These are phyloP conservation scores for Wickerhamomyces bisporus DNA, from an alignment of 805 yeast genomes.

Conservation along the genomic window DNA sequence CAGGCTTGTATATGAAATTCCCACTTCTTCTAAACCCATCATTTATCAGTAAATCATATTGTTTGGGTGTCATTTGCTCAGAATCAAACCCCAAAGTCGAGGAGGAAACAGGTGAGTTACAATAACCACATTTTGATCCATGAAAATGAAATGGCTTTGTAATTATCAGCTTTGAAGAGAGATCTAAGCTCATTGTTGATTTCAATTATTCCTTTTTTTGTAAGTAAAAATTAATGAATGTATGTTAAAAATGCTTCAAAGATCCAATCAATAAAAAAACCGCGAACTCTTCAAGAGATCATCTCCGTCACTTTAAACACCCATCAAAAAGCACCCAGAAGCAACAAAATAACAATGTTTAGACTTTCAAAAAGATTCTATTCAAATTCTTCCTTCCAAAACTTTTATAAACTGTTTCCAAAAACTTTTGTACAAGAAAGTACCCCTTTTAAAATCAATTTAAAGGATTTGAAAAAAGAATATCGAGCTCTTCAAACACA, in stretches of 20 bases:
- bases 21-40: conserved; percentile 82
- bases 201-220: background rate
- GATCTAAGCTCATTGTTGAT: conserved; percentile 9
- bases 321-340: too few relatives aligned
- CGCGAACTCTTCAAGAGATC: too few relatives aligned
- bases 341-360: background rate
- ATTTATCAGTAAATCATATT: conserved; percentile 64
- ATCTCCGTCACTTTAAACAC: too few relatives aligned
- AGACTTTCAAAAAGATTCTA: conserved; percentile 8
- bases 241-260: too few relatives aligned
- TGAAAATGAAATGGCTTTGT: conserved; percentile 41
- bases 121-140: conserved; percentile 65
- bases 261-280: too few relatives aligned
- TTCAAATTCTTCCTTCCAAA: conserved; percentile 10
- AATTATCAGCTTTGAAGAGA: conserved; percentile 29
- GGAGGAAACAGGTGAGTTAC: conserved; percentile 36
- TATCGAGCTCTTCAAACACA: conserved; percentile 67
- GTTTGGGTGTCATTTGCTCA: conserved; percentile 40
- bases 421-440: conserved; percentile 61
- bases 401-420: conserved; percentile 68
- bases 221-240: too few relatives aligned
- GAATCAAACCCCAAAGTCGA: conserved; percentile 36
- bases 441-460: conserved; percentile 63
- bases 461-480: conserved; percentile 59
- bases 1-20: conserved; percentile 57